These are phyloP conservation scores for Podaxis pistillaris DNA, from an alignment of 768 basidiomycete genomes.

Conservation along the genomic window DNA sequence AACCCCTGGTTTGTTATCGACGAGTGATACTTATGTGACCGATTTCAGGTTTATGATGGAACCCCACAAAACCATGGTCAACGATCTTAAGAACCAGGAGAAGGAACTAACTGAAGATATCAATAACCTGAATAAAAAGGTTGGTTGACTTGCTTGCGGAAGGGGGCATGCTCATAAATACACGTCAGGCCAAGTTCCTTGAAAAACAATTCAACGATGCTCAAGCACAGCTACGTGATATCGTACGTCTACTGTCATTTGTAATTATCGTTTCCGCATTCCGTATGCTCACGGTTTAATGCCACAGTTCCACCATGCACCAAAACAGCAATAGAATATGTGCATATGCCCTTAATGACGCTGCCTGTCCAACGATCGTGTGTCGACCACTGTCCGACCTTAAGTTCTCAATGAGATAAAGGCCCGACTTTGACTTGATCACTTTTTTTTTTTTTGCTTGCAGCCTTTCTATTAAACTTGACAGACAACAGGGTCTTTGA, in stretches of 20 bases:
- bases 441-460: neutral
- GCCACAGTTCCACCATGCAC: conserved; percentile 56
- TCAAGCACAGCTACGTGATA: conserved; percentile 81
- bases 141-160: conserved; percentile 24
- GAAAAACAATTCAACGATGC: conserved; percentile 95
- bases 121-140: conserved; percentile 81
- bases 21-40: neutral
- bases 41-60: conserved; percentile 82
- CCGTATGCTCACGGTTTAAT: neutral
- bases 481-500: neutral
- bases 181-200: conserved; percentile 74
- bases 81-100: conserved; percentile 70
- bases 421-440: neutral
- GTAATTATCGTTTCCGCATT: neutral
- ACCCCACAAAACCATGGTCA: conserved; percentile 77
- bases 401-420: neutral
- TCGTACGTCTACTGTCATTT: conserved; percentile 47
- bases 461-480: neutral
- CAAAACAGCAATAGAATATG: conserved; percentile 32
- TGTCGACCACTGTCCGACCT: neutral
- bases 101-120: conserved; percentile 86
- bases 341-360: neutral
- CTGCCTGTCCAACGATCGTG: neutral
- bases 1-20: conserved; percentile 8
- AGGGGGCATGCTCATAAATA: neutral